Base-by-base conservation (phyloP, 2,329 filamentous ascomycete species). In the Diplodia seriata region DNA sequence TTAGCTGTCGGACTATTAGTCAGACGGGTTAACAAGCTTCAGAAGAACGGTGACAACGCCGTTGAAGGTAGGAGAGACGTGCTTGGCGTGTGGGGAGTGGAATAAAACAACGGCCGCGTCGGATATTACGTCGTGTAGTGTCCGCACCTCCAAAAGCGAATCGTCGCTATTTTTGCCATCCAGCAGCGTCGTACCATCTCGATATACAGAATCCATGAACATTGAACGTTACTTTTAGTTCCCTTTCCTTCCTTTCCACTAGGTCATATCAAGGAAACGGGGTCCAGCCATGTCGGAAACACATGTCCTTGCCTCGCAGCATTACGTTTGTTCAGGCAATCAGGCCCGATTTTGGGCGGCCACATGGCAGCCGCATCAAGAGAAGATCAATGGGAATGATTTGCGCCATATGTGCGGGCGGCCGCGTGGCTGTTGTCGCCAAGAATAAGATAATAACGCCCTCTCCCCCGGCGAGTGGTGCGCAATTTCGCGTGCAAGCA, bases 1-100 rank as follows among this genome's bases (percentile, higher is more conserved):
- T 72, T 87, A 0, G 76, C 76, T n/a, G 82, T 87, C 14, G 85
- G 85, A 0, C 68, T 84, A 0, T 76, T 85, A 4, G 82, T 86
- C 2, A 80, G 77, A 56, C 74, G 83, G 29, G 81, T 85, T 26
- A 82, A 78, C 70, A 75, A 71, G 68, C 72, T 85, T 14, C 76
- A 82, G 67, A 72, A 70, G 62, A 70, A 68, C 49, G 80, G 80
- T 70, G 69, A 73, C 33, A 72, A 70, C 50, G 65, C 68, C 54
- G 69, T 72, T 36, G 76, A 69, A 65, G 65, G 54, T 14, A 68
- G 71, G 3, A 70, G 72, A 54, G 81, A 83, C 75, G 80, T 82
- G 4, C 70, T 83, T 38, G 81, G 81, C 0, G 74, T 79, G 31
- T 83, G 81, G 81, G 81, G 81, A 2, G 77, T 84, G 11, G 63